Evolutionary conservation across 2,329 filamentous ascomycete genomes (phyloP), one percentile per base, ranked within the genome.

Genomic region (Magnaporthales sp.): DNA sequence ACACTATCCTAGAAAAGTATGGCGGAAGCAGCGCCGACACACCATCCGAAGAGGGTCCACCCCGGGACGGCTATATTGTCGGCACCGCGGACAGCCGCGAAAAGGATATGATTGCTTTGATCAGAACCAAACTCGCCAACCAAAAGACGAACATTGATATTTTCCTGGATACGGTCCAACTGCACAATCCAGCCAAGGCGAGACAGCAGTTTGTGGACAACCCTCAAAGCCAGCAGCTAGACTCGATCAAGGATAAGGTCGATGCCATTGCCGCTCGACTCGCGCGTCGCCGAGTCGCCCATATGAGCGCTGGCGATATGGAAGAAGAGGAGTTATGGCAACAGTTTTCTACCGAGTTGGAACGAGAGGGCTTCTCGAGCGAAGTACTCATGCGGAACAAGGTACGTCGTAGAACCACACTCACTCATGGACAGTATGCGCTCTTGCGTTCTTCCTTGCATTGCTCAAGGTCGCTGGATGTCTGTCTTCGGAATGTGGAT

Each of bases 231-330:
- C 74, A 77, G 22, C 76, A 80, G 27, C 75, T 87, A 38, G 83
- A 88, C 67, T 73, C 74, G 8, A 86, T 89, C 71, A 84, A 86
- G 73, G 82, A 86, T 72, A 86, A 87, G 71, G 83, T 89, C 32
- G 86, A 89, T 70, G 75, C 75, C 31, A 83, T 89, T 69, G 86
- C 86, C 3, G 74, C 78, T 11, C 79, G 80, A 11, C 77, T 88
- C 64, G 77, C 77, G 11, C 78, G 75, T 77, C 68, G 76, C 75
- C 66, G 64, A n/a, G 54, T 38, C 31, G 64, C 54, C 54, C 13
- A 27, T 9, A 30, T 24, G n/a, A 46, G 32, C 31, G 13, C 32
- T 26, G 15, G 46, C 24, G 51, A 56, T 13, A 10, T 58, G 38
- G 51, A 61, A 26, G 81, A 84, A 26, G 82, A 85, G 61, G 79